Evolutionary conservation across 1,284 basidiomycete species (phyloP), one percentile per base, ranked within the genome.

Genomic region (Anthracocystis panici-leucophaei): DNA sequence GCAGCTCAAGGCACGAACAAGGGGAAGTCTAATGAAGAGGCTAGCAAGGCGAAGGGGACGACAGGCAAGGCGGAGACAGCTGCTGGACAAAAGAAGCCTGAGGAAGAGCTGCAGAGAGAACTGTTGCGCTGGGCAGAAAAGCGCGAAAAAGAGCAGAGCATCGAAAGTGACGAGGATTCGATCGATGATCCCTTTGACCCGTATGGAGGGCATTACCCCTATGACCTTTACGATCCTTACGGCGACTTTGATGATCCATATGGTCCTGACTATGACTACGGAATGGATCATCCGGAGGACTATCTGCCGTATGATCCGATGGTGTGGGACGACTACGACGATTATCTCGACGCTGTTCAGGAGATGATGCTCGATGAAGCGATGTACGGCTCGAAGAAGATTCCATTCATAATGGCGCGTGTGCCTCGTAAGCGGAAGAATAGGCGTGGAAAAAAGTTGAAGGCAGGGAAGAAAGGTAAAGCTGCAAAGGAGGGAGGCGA

Each of bases 211-310:
- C 23, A 27, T 23, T 21, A 35, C 3, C 7, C 52, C 1, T 14
- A 29, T 40, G 25, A 29, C 7, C 4, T 18, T 16, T 27, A 27
- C 33, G 5, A 27, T 45, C 33, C 29, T 5, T 49, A 55, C 38
- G 45, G 25, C n/a, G 23, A 44, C 14, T 41, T 48, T 25, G 46
- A 50, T 42, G 53, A 38, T 45, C 20, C 21, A n/a, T 27, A 20
- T 29, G 44, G n/a, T 25, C n/a, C 23, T 38, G 16, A 56, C 31
- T 11, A 14, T 20, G 27, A 27, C 33, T 29, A 62, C 38, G 38
- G 27, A 27, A 27, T 27, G 27, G 27, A 27, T 7, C 27, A 50
- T 6, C 18, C 38, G 18, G 50, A 49, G 21, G 48, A 27, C 12
- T 49, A 53, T 20, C n/a, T 48, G 25, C 57, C 49, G 18, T 51